Base-by-base conservation (phyloP, 768 basidiomycete genomes). In the Asterophora lycoperdoides region DNA sequence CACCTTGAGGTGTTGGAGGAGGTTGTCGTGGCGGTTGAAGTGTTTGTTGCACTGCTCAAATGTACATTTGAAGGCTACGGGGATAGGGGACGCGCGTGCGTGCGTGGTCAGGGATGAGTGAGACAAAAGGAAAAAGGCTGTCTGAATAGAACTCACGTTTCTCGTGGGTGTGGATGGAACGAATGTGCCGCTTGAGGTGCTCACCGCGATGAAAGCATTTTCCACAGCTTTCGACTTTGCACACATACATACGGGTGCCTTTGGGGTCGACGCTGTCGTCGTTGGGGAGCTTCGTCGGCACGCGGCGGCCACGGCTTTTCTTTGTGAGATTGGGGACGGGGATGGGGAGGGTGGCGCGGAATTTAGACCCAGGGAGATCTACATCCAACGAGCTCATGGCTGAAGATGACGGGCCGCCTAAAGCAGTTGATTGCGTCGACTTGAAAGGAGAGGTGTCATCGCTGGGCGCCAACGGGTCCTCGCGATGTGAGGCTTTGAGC, bases 1-100 rank as follows among this genome's bases (percentile, higher is more conserved):
- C 14, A 88, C 83, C 57, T 83, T 81, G 62, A 84, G 68, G 58
- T 90, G 88, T 64, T 90, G 88, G 40, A 85, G 73, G 29, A 90
- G 77, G 63, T 90, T 90, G 60, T 90, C 88, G 55, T 84, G 84
- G 52, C 88, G 75, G 51, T 86, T 87, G 63, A 90, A 91, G 56
- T 72, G 73, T 62, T 87, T 87, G 61, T 78, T 78, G 67, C 88
- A 91, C 26, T 70, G 62, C 3, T 79, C 73, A 59, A 77, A 77
- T 20, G 83, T 76, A 65, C 88, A 91, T 57, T 81, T 75, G 69
- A 83, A 86, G 8, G 88, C 88, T 90, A 60, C 5, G 34, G 45
- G 30, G 40, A 51, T 19, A 41, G 30, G 46, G 61, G 50, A 45
- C 50, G 19, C 23, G 20, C 42, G 19, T 35, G 20, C 42, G 19